Base-by-base conservation (phyloP, 2,329 filamentous ascomycete genomes). In the Herpotrichia juniperi region DNA sequence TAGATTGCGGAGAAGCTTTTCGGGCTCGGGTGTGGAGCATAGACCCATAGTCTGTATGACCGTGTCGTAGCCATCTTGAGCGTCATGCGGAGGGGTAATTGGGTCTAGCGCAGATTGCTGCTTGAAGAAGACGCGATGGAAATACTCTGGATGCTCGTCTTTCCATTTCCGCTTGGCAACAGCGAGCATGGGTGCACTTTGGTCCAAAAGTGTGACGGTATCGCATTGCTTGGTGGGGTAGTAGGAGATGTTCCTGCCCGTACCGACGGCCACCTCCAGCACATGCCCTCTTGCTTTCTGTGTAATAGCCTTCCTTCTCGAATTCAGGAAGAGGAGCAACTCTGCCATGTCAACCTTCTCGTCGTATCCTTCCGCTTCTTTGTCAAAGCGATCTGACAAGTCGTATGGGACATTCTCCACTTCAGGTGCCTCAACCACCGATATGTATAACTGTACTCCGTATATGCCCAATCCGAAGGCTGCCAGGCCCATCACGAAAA, bases 11-110 rank as follows among this genome's bases (percentile, higher is more conserved):
- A 81, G 66, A 39, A 81, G 64, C 51, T 69, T 67, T 28, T 73
- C 73, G 2, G 79, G 79, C 43, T 75, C 68, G 6, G 74, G 66
- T 22, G 78, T 81, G 30, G 77, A 79, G 67, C 79, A 81, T 7
- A 81, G 66, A 5, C 79, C 79, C 77, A 81, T 80, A 2, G 79
- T 80, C 62, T 81, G 78, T 40, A 81, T 64, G 32, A 81, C 76
- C 1, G 78, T 80, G 49, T 80, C 78, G 62, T 78, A 81, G 21
- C 73, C 73, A 26, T 74, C 73, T 34, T 68, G 67, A 11, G 72
- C 66, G 30, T 61, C 68, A 24, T 75, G 77, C 7, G 77, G 74
- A 8, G 73, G 68, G 7, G 73, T 73, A 59, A 80, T 78, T 8
- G 70, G 65, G 8, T 74, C 73, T 32, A 78, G 56, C 16, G 75